phyloP scores from a whole-genome alignment of 2,329 filamentous ascomycete species.

The Metarhizium robertsii region DNA sequence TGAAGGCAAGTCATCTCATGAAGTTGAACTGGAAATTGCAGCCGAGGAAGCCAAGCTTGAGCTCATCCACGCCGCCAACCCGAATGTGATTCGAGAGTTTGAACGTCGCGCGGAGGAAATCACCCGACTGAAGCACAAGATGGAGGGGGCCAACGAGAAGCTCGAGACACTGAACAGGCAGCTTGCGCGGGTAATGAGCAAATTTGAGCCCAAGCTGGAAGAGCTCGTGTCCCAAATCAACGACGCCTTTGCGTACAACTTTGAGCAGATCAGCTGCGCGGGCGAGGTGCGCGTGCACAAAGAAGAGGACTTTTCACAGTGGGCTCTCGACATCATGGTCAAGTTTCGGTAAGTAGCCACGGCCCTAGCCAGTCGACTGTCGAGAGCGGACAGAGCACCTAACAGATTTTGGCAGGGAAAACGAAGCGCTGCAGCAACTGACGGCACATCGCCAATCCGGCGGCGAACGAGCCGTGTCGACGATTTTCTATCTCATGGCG shows the following conservation, averaged over 20 bases:
- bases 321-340: constrained; percentile 89
- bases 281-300: constrained; percentile 86
- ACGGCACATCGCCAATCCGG: constrained; percentile 92
- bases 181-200: constrained; percentile 56
- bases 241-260: constrained; percentile 85
- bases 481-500: constrained; percentile 98
- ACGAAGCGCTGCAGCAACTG: constrained; percentile 74
- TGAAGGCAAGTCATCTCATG: constrained; percentile 44
- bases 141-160: constrained; percentile 42
- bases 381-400: not conserved
- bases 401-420: constrained; percentile 42
- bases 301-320: constrained; percentile 85
- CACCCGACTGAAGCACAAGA: constrained; percentile 46
- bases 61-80: constrained; percentile 70
- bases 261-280: constrained; percentile 86
- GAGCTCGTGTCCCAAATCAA: constrained; percentile 72
- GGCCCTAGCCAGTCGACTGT: not conserved
- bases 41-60: constrained; percentile 68
- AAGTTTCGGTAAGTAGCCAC: constrained; percentile 66
- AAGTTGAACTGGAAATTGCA: constrained; percentile 64
- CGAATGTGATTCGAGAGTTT: constrained; percentile 66
- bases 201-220: constrained; percentile 82
- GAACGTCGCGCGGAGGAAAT: constrained; percentile 66
- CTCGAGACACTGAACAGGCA: constrained; percentile 45
- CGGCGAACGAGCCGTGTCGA: constrained; percentile 90